Base-by-base conservation (phyloP, 192 early-diverging fungal genomes). In the Coemansia sp. region DNA sequence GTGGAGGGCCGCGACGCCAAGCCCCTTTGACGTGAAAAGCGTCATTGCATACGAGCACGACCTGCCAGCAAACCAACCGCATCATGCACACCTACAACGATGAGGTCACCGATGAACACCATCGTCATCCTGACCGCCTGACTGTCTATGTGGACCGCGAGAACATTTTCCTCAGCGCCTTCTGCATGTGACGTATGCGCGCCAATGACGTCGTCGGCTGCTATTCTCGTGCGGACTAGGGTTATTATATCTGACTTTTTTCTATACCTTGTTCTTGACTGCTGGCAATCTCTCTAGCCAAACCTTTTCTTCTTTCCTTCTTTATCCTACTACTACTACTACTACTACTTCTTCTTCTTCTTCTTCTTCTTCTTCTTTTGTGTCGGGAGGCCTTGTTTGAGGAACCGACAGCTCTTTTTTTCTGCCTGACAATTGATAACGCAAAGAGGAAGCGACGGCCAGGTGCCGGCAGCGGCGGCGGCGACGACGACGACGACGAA, bases 91-190 rank as follows among this genome's bases (percentile, higher is more conserved):
- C 47, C 1, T 70, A 59, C 14, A 60, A 70, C 22, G 32, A 52
- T 18, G 60, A 63, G 29, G 51, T 28, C n/a, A 40, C 51, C 18
- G 59, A 58, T n/a, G n/a, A n/a, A n/a, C n/a, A n/a, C n/a, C n/a
- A n/a, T 37, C 17, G 51, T 10, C 40, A 38, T 2, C 67, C 59
- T 5, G 60, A 70, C 42, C 26, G 54, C 1, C 51, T 70, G 45
- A 53, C 54, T 0, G 51, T 70, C 29, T 70, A 62, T 22, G 67
- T 70, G 17, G 60, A 70, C 52, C 59, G 67, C 31, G 67, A 69
- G 40, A 62, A 58, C 46, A 69, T 62, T 20, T 69, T 69, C 39
- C 36, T 62, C 35, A 62, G 38, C 25, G 59, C 59, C 1, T 69
- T 41, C 44, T 69, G 67, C 51, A 45, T 50, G 53, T 61, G 27